Percentiles rank a stretch among this genome's conserved stretches.
These are phyloP conservation scores for Cutaneotrichosporon arboriforme DNA, from an alignment of 1,284 basidiomycete species.

Conservation along the genomic window DNA sequence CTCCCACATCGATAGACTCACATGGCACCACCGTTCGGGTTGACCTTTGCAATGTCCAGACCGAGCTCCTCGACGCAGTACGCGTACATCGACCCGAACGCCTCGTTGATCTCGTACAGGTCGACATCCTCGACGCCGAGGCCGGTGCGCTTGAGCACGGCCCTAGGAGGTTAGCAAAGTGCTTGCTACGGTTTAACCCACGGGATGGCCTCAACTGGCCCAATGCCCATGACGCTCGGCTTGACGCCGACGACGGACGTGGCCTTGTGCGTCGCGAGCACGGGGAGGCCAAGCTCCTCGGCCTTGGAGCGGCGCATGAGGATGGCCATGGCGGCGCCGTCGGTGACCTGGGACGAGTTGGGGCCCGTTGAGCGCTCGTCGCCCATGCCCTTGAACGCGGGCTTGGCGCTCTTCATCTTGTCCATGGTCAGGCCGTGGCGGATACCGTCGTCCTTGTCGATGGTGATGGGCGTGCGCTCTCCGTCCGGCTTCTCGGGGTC, in stretches of 20 bases:
- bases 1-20: background rate
- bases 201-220: conserved; percentile 67
- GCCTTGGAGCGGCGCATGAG: conserved; percentile 83
- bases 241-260: conserved; percentile 67
- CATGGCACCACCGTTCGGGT: conserved; percentile 67
- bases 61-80: conserved; percentile 67
- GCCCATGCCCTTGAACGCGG: conserved; percentile 86
- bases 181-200: conserved; percentile 9
- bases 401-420: conserved; percentile 59
- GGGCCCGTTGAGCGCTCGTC: conserved; percentile 63
- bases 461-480: conserved; percentile 51
- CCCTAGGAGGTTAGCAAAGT: background rate
- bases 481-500: conserved; percentile 28
- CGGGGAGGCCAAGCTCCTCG: conserved; percentile 65
- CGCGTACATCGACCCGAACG: conserved; percentile 78
- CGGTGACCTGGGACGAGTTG: conserved; percentile 81
- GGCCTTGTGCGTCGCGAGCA: conserved; percentile 72
- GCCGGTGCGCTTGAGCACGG: conserved; percentile 59
- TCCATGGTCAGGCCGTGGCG: conserved; percentile 70
- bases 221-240: conserved; percentile 79
- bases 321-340: conserved; percentile 78
- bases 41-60: conserved; percentile 69
- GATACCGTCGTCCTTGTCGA: conserved; percentile 76
- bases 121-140: conserved; percentile 68
- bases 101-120: conserved; percentile 82